phyloP scores from a whole-genome alignment of 495 filamentous ascomycete genomes.

The Venustampulla echinocandica region DNA sequence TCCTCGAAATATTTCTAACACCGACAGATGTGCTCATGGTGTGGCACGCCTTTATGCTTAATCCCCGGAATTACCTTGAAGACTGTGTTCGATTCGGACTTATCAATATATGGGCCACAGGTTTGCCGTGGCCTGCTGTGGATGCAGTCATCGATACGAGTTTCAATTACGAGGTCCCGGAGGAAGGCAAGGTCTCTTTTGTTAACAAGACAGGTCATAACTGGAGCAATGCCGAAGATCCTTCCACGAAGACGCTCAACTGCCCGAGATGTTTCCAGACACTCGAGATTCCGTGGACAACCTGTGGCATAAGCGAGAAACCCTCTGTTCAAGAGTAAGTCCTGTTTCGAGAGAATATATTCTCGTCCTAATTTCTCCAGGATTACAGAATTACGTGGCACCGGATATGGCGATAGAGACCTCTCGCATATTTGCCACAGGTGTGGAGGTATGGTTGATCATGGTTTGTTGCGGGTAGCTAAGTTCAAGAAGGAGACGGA shows the following conservation, averaged over 20 bases:
- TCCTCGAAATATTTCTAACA: not conserved
- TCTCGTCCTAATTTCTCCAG: conserved; percentile 4
- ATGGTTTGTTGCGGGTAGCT: conserved; percentile 22
- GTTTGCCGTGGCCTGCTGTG: conserved; percentile 64
- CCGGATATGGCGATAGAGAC: conserved; percentile 60
- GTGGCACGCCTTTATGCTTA: conserved; percentile 82
- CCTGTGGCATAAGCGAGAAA: conserved; percentile 32
- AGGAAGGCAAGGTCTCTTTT: conserved; percentile 40
- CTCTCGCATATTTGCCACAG: conserved; percentile 35
- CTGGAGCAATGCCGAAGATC: conserved; percentile 54
- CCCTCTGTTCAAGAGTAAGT: conserved; percentile 13
- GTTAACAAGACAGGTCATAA: conserved; percentile 37
- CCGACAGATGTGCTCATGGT: conserved; percentile 73
- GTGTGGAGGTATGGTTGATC: conserved; percentile 17
- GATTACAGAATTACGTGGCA: conserved; percentile 23
- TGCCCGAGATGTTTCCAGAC: conserved; percentile 48
- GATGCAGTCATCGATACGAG: conserved; percentile 54
- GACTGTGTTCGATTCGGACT: conserved; percentile 61
- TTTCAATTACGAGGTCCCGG: conserved; percentile 52
- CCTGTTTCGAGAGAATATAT: not conserved
- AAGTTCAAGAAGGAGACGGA: conserved; percentile 24
- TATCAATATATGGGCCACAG: conserved; percentile 50
- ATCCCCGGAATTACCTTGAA: conserved; percentile 69
- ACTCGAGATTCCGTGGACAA: conserved; percentile 52
- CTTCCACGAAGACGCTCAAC: conserved; percentile 34